A percentile compares a stretch with the other conserved stretches of the same genome.
phyloP scores from a whole-genome alignment of 2,329 filamentous ascomycete genomes.

The Aspergillus clavatus region DNA sequence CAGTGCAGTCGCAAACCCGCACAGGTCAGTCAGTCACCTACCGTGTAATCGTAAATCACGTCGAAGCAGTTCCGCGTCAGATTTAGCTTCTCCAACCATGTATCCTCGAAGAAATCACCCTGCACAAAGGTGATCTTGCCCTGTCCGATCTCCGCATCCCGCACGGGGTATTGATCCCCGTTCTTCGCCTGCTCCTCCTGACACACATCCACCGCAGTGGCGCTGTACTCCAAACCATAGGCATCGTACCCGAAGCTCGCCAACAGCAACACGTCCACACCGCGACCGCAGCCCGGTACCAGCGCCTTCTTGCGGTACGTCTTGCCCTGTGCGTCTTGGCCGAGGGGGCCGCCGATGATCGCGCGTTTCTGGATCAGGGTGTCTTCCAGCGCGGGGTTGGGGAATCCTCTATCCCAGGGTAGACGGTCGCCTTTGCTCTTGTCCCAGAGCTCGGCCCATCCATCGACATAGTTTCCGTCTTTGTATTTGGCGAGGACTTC shows the following conservation, averaged over 20 bases:
- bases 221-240: conserved; percentile 66
- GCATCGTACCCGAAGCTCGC: conserved; percentile 71
- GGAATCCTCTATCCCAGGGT: conserved; percentile 56
- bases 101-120: conserved; percentile 44
- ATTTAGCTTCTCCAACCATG: conserved; percentile 35
- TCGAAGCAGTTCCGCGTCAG: conserved; percentile 37
- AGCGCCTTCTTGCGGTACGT: conserved; percentile 53
- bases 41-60: conserved; percentile 60
- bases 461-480: conserved; percentile 39
- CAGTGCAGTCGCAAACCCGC: too few species aligned
- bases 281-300: conserved; percentile 76
- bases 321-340: conserved; percentile 17
- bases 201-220: conserved; percentile 42
- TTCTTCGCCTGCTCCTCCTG: conserved; percentile 32
- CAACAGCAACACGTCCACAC: conserved; percentile 74
- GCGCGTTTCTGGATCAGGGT: conserved; percentile 39
- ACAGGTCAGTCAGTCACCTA: conserved; percentile 35
- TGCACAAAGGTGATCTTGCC: conserved; percentile 40
- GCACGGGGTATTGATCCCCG: conserved; percentile 32
- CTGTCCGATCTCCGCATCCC: conserved; percentile 31
- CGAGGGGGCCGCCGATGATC: conserved; percentile 34
- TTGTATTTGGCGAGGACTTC: conserved; percentile 42
- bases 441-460: conserved; percentile 56
- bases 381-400: conserved; percentile 58
- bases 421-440: conserved; percentile 44